phyloP scores from a whole-genome alignment of 2,329 filamentous ascomycete species.

The Metarhizium brunneum region DNA sequence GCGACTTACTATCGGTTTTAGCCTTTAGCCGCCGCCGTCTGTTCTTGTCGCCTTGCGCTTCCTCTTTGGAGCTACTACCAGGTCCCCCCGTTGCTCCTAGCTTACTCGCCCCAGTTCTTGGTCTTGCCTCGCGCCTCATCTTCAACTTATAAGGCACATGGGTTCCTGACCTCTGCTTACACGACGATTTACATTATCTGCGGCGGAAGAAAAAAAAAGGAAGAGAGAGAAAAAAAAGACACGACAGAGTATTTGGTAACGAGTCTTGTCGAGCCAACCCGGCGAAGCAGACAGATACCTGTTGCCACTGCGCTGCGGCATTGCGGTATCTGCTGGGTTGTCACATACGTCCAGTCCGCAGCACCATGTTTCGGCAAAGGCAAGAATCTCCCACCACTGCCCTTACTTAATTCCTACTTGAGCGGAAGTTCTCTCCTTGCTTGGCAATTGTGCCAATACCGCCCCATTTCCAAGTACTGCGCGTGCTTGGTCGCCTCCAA shows the following conservation, averaged over 20 bases:
- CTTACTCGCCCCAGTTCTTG: background rate
- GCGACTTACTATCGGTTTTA: background rate
- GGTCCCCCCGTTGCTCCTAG: background rate
- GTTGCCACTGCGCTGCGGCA: background rate
- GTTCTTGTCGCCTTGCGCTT: background rate
- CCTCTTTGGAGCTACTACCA: background rate
- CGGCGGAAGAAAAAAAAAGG: background rate
- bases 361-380: constrained; percentile 13
- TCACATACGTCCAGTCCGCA: background rate
- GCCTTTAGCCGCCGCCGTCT: background rate
- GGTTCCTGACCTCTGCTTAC: background rate
- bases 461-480: background rate
- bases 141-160: background rate
- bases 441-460: too few species aligned
- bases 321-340: background rate
- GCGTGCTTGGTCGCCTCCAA: background rate
- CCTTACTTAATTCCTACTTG: background rate
- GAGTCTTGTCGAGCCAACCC: background rate
- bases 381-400: background rate
- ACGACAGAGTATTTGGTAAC: background rate
- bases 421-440: background rate
- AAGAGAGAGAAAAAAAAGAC: background rate
- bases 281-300: background rate
- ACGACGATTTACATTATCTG: background rate
- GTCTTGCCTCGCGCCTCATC: background rate